A percentile compares a stretch with the other conserved stretches of the same genome.
phyloP scores from a whole-genome alignment of 2,329 filamentous ascomycete species.

The Pseudogymnoascus sp. region DNA sequence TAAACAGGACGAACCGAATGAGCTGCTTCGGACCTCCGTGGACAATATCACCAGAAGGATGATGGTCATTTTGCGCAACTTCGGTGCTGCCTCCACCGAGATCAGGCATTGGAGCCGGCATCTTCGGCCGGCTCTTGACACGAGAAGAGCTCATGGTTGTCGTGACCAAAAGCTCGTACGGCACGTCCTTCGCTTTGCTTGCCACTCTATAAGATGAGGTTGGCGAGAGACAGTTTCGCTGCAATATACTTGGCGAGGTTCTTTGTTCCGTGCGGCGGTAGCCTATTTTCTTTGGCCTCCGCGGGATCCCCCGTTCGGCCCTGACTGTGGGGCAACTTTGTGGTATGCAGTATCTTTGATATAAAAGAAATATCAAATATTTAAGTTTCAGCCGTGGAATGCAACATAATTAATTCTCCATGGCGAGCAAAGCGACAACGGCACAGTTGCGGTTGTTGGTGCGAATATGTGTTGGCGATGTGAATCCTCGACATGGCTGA shows the following conservation, averaged over 20 bases:
- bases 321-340: background rate
- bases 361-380: background rate
- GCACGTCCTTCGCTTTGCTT: background rate
- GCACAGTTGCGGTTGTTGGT: background rate
- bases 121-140: slow-evolving; percentile 10
- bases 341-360: background rate
- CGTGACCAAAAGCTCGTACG: background rate
- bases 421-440: background rate
- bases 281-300: background rate
- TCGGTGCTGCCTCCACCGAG: slow-evolving; percentile 13
- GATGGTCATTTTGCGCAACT: slow-evolving; percentile 18
- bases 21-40: slow-evolving; percentile 25
- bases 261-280: background rate
- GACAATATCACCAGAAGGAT: slow-evolving; percentile 29
- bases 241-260: background rate
- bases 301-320: background rate
- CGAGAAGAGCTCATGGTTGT: background rate
- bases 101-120: slow-evolving; percentile 11
- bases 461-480: background rate
- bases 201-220: background rate
- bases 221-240: background rate
- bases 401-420: background rate
- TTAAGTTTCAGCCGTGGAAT: background rate
- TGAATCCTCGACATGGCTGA: background rate
- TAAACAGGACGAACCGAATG: slow-evolving; percentile 23